Conservation (phyloP, 2,329 filamentous ascomycete genomes). For the Trichoderma endophyticum region DNA sequence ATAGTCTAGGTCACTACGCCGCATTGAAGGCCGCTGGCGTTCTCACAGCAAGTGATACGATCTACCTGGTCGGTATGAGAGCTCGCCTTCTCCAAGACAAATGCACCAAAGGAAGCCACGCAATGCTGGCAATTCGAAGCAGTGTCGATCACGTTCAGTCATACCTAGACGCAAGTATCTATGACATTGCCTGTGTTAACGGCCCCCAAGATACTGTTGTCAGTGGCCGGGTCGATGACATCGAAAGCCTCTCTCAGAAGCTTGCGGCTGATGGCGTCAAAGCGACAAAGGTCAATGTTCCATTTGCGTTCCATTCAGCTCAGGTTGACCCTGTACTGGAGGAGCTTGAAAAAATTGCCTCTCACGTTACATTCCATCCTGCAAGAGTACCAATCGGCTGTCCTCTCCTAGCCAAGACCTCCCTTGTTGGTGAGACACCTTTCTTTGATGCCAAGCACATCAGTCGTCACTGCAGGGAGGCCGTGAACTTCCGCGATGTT, state of each 20-base stretch:
- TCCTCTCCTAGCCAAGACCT: constrained; percentile 50
- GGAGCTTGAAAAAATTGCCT: constrained; percentile 51
- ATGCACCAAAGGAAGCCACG: constrained; percentile 67
- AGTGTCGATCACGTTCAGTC: constrained; percentile 31
- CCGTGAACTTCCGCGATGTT: constrained; percentile 1
- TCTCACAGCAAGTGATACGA: constrained; percentile 66
- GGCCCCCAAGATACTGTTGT: constrained; percentile 72
- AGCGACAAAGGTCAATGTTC: constrained; percentile 46
- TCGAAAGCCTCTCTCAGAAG: constrained; percentile 42
- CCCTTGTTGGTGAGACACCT: constrained; percentile 43
- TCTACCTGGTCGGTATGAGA: constrained; percentile 68
- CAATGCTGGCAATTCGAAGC: constrained; percentile 51
- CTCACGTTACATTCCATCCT: constrained; percentile 36
- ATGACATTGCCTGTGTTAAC: constrained; percentile 69
- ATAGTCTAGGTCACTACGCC: constrained; percentile 42
- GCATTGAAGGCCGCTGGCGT: constrained; percentile 67
- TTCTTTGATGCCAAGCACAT: constrained; percentile 6
- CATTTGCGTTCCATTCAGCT: constrained; percentile 53
- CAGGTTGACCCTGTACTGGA: constrained; percentile 55
- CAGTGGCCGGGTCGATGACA: constrained; percentile 42
- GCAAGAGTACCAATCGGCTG: constrained; percentile 61
- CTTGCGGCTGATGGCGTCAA: constrained; percentile 36
- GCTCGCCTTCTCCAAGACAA: constrained; percentile 60
- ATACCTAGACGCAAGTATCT: constrained; percentile 36
- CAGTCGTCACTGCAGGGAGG: constrained; percentile 5